phyloP scores from a whole-genome alignment of 495 filamentous ascomycete genomes.

The Parmelia sp. region DNA sequence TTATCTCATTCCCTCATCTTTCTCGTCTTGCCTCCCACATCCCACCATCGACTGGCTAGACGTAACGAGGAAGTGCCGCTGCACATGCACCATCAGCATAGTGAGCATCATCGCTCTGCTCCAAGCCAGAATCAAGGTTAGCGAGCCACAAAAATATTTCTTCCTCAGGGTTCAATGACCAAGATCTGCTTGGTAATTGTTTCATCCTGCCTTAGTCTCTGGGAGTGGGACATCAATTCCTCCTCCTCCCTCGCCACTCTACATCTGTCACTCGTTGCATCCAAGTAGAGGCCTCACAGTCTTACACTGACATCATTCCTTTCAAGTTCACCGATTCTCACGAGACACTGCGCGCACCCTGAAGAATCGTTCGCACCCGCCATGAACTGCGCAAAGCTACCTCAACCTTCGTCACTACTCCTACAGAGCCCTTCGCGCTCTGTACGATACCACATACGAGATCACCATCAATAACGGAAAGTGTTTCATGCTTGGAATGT shows the following conservation, averaged over 20 bases:
- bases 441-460: not conserved
- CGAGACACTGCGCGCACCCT: not conserved
- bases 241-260: not conserved
- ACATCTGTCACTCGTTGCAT: not conserved
- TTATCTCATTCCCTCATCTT: not conserved
- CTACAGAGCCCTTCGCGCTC: not conserved
- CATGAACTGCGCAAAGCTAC: not conserved
- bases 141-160: not conserved
- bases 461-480: not conserved
- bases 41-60: slow-evolving; percentile 3
- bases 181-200: slow-evolving; percentile 1
- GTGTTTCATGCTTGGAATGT: not conserved
- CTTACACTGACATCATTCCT: not conserved
- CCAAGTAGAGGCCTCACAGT: not conserved
- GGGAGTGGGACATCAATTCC: not conserved
- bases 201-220: not conserved
- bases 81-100: slow-evolving; percentile 4
- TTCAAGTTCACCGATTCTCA: not conserved
- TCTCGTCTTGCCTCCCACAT: slow-evolving; percentile 10
- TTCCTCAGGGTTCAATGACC: not conserved
- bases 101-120: not conserved
- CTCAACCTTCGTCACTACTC: not conserved
- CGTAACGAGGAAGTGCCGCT: not conserved
- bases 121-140: not conserved
- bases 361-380: not conserved